Evolutionary conservation across 2,329 filamentous ascomycete genomes (phyloP), one percentile per base, ranked within the genome.

Genomic region (Pseudopyricularia javanii): DNA sequence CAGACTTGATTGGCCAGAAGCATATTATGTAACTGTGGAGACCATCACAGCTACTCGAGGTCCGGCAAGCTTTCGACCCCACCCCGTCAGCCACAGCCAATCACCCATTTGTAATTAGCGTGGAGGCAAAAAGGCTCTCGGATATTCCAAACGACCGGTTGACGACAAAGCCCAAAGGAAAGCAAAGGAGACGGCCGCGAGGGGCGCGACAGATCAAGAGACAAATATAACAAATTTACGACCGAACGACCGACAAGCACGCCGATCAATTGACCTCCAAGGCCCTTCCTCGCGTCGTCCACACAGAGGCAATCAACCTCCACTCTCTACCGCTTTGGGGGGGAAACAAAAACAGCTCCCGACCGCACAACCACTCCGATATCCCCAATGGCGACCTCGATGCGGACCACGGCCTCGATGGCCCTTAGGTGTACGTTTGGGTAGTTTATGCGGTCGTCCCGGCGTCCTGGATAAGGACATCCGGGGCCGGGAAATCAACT

Each of bases 371-470:
- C 45, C 7, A 28, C 20, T 28, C 43, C 32, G 14, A n/a, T 7
- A 30, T 14, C 52, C 56, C 49, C 61, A 57, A 78, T 78, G 74
- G 65, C 75, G 58, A 66, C 68, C 54, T 71, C 73, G 55, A 65
- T 72, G 64, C 73, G 75, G 68, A 73, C 72, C 60, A 71, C 72
- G 63, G 73, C 71, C 67, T 69, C 74, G 60, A 70, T 76, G 69
- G 72, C 74, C 61, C 66, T 78, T 59, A 71, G 74, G 40, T 47
- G 50, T 52, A 47, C 40, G 50, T 52, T 5, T 40, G 11, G 9
- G 24, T 37, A 24, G 22, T 40, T 3, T 22, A 35, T n/a, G n/a
- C n/a, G n/a, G n/a, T n/a, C n/a, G n/a, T n/a, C n/a, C n/a, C n/a
- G n/a, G n/a, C n/a, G n/a, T n/a, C n/a, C n/a, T n/a, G n/a, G n/a